phyloP scores from a whole-genome alignment of 805 yeast species.

The Citeromyces matritensis region DNA sequence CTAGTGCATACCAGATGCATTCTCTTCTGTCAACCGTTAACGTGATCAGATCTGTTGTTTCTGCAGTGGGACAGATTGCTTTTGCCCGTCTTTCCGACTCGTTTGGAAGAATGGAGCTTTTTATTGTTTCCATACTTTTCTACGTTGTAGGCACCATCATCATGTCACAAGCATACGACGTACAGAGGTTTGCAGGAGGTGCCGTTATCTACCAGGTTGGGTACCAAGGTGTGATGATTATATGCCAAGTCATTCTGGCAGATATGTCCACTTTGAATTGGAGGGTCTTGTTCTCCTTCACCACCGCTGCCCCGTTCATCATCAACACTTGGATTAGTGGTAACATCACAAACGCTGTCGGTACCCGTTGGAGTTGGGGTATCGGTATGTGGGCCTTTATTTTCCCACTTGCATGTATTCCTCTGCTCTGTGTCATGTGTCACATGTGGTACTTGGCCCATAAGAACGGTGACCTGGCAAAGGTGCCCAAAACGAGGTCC shows the following conservation, averaged over 20 bases:
- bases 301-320: constrained; percentile 59
- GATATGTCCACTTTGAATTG: constrained; percentile 58
- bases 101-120: constrained; percentile 47
- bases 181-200: constrained; percentile 50
- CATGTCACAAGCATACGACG: constrained; percentile 43
- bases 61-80: constrained; percentile 52
- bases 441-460: constrained; percentile 44
- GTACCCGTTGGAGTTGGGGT: constrained; percentile 49
- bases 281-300: constrained; percentile 50
- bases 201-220: constrained; percentile 41
- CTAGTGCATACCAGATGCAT: constrained; percentile 35
- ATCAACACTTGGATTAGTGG: constrained; percentile 74
- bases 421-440: constrained; percentile 32
- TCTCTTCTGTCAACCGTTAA: constrained; percentile 44
- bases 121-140: constrained; percentile 32
- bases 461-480: constrained; percentile 33
- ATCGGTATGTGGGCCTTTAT: constrained; percentile 74
- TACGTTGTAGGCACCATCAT: constrained; percentile 51
- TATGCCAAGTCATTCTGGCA: constrained; percentile 41
- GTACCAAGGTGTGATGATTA: constrained; percentile 46
- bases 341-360: constrained; percentile 26
- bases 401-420: constrained; percentile 51
- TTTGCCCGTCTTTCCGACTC: constrained; percentile 51
- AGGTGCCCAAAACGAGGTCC: constrained; percentile 11
- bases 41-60: constrained; percentile 42